phyloP scores from a whole-genome alignment of 2,329 filamentous ascomycete species.

The Fusarium vanettenii region DNA sequence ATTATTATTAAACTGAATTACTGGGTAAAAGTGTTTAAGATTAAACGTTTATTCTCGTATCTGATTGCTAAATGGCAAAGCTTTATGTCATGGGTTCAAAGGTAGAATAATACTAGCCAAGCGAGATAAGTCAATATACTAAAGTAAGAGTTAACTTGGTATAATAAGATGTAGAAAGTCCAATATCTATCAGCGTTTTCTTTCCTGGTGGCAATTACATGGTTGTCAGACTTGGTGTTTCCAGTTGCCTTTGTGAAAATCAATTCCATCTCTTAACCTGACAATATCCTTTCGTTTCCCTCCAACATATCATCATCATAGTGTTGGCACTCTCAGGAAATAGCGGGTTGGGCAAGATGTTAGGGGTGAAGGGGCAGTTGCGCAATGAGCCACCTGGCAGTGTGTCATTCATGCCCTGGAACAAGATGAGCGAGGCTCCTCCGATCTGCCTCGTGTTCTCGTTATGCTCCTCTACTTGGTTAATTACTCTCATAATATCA shows the following conservation, averaged over 20 bases:
- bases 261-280: not conserved
- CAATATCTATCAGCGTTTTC: not conserved
- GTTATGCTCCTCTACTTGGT: not conserved
- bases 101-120: not conserved
- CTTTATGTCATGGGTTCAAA: not conserved
- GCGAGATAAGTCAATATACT: not conserved
- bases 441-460: not conserved
- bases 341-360: not conserved
- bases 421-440: not conserved
- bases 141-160: not conserved
- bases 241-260: not conserved
- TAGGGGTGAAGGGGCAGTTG: not conserved
- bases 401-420: not conserved
- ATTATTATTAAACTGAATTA: not conserved
- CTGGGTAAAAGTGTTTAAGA: not conserved
- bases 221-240: not conserved
- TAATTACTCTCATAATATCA: not conserved
- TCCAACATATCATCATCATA: not conserved
- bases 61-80: not conserved
- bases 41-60: not conserved
- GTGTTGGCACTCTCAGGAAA: not conserved
- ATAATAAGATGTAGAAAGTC: not conserved
- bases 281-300: not conserved
- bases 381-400: not conserved
- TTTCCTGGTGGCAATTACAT: not conserved